Percentiles rank a stretch among this genome's conserved stretches.
Evolutionary conservation across 1,284 basidiomycete genomes (phyloP).

Genomic region (Peniophora sp.): DNA sequence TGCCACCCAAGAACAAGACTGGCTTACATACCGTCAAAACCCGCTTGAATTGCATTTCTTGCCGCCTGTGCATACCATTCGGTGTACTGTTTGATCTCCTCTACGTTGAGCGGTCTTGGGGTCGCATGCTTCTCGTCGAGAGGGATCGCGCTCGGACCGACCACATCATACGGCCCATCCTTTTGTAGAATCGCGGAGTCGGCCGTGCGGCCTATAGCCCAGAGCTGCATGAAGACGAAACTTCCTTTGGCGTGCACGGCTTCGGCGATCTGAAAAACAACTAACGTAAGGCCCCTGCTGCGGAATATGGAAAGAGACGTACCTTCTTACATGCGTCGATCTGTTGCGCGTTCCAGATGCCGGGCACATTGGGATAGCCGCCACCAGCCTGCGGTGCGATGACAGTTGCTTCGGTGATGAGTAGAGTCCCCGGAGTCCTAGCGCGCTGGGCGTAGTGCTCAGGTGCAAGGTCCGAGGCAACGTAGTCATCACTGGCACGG

Average conservation of each 20-base stretch:
- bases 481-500: slow-evolving; percentile 19
- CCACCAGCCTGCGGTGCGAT: slow-evolving; percentile 32
- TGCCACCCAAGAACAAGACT: no score
- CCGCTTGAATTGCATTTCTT: slow-evolving; percentile 32
- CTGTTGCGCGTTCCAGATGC: slow-evolving; percentile 21
- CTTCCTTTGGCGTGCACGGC: slow-evolving; percentile 25
- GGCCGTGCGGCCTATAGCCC: slow-evolving; percentile 36
- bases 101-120: slow-evolving; percentile 18
- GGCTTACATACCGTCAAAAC: slow-evolving; percentile 33
- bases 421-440: slow-evolving; percentile 31
- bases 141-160: slow-evolving; percentile 28
- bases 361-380: slow-evolving; percentile 13
- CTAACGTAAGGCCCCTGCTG: background rate
- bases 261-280: slow-evolving; percentile 16
- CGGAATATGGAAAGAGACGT: slow-evolving; percentile 2
- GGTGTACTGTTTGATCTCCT: slow-evolving; percentile 36
- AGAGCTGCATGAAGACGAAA: slow-evolving; percentile 37
- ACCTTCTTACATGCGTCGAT: slow-evolving; percentile 24
- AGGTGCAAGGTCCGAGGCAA: slow-evolving; percentile 21
- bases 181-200: slow-evolving; percentile 19
- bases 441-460: slow-evolving; percentile 42
- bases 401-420: slow-evolving; percentile 41
- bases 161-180: slow-evolving; percentile 15
- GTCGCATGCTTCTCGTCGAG: slow-evolving; percentile 24
- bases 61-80: slow-evolving; percentile 29